phyloP scores from a whole-genome alignment of 495 filamentous ascomycete species.

The Terfezia boudieri region DNA sequence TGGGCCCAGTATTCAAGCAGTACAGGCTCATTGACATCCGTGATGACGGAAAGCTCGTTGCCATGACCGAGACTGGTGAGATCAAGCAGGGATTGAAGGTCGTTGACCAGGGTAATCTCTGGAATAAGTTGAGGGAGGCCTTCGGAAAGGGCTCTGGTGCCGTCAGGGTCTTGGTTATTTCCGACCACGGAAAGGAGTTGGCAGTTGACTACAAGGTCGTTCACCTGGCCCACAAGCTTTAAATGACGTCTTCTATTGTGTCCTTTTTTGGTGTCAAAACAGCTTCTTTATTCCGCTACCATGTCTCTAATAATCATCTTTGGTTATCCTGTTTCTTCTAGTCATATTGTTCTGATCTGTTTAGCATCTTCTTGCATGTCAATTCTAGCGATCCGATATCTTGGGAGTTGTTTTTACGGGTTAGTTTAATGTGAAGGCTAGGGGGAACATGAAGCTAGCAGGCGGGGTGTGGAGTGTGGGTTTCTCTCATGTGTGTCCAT shows the following conservation, averaged over 20 bases:
- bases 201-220: slow-evolving; percentile 98
- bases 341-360: no score
- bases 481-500: no score
- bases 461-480: no score
- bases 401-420: no score
- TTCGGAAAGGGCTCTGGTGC: slow-evolving; percentile 84
- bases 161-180: slow-evolving; percentile 87
- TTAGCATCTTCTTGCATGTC: no score
- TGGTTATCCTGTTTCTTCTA: no score
- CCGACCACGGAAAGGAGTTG: slow-evolving; percentile 79
- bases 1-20: slow-evolving; percentile 99
- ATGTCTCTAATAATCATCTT: no score
- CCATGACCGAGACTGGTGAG: slow-evolving; percentile 76
- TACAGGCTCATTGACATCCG: slow-evolving; percentile 98
- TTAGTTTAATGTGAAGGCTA: no score
- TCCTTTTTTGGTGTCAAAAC: slow-evolving; percentile 9
- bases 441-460: no score
- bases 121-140: slow-evolving; percentile 54
- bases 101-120: slow-evolving; percentile 78
- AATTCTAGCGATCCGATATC: no score
- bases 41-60: slow-evolving; percentile 56
- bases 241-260: slow-evolving; percentile 6
- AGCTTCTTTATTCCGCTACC: no score
- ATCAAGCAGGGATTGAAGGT: slow-evolving; percentile 92
- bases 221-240: slow-evolving; percentile 30